A percentile compares a stretch with the other conserved stretches of the same genome.
These are phyloP conservation scores for Botrytis byssoidea DNA, from an alignment of 2,329 filamentous ascomycete species.

Conservation along the genomic window DNA sequence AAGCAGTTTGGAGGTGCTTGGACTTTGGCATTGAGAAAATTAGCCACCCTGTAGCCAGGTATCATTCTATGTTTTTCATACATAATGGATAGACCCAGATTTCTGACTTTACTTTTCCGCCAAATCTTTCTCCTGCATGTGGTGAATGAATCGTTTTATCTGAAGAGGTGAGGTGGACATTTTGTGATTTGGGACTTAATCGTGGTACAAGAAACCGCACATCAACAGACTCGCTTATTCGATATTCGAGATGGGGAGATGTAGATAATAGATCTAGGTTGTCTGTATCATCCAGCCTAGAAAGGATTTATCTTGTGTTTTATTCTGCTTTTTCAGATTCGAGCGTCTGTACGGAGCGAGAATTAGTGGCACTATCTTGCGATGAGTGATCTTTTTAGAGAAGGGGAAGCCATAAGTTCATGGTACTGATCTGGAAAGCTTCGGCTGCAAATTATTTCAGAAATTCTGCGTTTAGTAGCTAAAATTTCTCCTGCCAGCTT, in stretches of 20 bases:
- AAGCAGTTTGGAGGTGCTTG: too few species aligned
- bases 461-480: too few species aligned
- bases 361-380: too few species aligned
- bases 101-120: neutral
- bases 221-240: neutral
- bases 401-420: too few species aligned
- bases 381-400: neutral
- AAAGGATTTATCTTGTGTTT: neutral
- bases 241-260: neutral
- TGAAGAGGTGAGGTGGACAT: neutral
- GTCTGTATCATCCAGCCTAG: neutral
- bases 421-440: too few species aligned
- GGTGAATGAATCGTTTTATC: neutral
- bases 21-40: too few species aligned
- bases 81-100: neutral
- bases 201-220: too few species aligned
- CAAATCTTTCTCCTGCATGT: fast-evolving
- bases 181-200: neutral
- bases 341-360: neutral
- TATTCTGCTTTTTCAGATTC: neutral
- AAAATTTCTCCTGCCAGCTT: too few species aligned
- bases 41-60: too few species aligned
- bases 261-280: neutral
- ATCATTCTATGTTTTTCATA: neutral
- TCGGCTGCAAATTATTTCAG: too few species aligned